Base-by-base conservation (phyloP, 176 grass and related monocot species). In the Poa annua region DNA sequence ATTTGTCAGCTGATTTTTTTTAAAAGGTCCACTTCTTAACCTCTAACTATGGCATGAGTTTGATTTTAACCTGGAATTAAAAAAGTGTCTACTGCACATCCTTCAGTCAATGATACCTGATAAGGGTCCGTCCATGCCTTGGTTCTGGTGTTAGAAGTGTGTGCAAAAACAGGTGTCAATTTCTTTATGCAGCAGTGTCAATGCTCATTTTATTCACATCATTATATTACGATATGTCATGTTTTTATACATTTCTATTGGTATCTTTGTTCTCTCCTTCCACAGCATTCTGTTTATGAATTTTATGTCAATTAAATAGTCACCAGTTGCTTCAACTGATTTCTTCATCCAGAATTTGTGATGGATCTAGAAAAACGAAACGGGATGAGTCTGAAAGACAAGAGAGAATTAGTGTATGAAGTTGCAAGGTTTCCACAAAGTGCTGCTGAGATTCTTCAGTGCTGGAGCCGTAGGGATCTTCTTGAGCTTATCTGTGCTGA, bases 381-480 rank as follows among this genome's bases (percentile, higher is more conserved):
- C 53, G 75, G 79, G 72, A 87, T 98, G 87, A 94, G 86, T 82
- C 71, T 98, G 67, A 83, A 80, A 71, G 90, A 92, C 72, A 98
- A 91, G 76, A 92, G 95, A 85, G 85, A 94, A 76, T 39, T 98
- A 85, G 90, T 98, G 26, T 83, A 93, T 19, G 90, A 94, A 81
- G 45, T 94, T 79, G 90, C 86, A 74, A 80, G 80, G 55, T 89
- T 84, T 87, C 79, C 90, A 45, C 83, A 98, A 42, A 62, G 89
- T 89, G 95, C 92, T 6, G 72, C 79, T 16, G 92, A 98, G 80
- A 92, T 94, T 88, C 90, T 98, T 72, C 92, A 94, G 36, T 94
- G 92, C 66, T 98, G 95, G 95, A 93, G 83, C 66, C 90, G 92
- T 12, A 87, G 71, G 77, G 95, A 98, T 65, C 88, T 98, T 80